These are phyloP conservation scores for Cytospora leucostoma DNA, from an alignment of 2,329 filamentous ascomycete species.

Conservation along the genomic window DNA sequence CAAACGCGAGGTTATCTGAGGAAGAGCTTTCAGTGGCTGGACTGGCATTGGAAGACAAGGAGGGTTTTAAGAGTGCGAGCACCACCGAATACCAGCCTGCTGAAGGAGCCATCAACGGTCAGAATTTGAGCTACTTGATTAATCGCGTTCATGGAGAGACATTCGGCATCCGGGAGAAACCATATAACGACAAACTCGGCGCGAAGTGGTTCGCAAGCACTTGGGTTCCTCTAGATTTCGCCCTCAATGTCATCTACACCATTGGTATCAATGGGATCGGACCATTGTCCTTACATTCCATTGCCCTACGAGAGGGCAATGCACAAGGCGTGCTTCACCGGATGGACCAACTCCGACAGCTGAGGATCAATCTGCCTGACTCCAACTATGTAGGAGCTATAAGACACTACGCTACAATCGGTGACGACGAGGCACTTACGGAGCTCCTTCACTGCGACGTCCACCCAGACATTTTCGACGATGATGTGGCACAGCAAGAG, in stretches of 20 bases:
- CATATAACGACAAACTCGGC: constrained; percentile 68
- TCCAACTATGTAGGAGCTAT: constrained; percentile 68
- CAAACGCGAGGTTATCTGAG: constrained; percentile 40
- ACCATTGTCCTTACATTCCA: constrained; percentile 73
- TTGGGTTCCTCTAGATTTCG: constrained; percentile 71
- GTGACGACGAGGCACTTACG: constrained; percentile 52
- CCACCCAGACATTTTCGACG: constrained; percentile 58
- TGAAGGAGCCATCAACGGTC: constrained; percentile 20
- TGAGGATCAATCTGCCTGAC: constrained; percentile 63
- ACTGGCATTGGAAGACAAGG: constrained; percentile 18
- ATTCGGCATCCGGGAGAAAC: constrained; percentile 45
- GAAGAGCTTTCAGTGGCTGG: constrained; percentile 39
- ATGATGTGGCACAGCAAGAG: constrained; percentile 43
- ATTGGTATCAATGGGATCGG: constrained; percentile 74
- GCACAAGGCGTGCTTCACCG: constrained; percentile 57
- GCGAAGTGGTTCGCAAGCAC: constrained; percentile 77
- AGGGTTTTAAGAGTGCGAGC: too few relatives aligned
- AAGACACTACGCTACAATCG: constrained; percentile 60
- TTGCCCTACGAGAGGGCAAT: constrained; percentile 66
- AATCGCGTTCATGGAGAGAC: constrained; percentile 44
- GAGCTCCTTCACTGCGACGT: constrained; percentile 52
- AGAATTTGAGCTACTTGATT: constrained; percentile 38
- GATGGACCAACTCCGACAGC: constrained; percentile 60
- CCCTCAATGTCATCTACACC: constrained; percentile 68
- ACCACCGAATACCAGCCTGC: neutral